Evolutionary conservation across 2,329 filamentous ascomycete species (phyloP).

Genomic region (Plectosphaerella sp.): DNA sequence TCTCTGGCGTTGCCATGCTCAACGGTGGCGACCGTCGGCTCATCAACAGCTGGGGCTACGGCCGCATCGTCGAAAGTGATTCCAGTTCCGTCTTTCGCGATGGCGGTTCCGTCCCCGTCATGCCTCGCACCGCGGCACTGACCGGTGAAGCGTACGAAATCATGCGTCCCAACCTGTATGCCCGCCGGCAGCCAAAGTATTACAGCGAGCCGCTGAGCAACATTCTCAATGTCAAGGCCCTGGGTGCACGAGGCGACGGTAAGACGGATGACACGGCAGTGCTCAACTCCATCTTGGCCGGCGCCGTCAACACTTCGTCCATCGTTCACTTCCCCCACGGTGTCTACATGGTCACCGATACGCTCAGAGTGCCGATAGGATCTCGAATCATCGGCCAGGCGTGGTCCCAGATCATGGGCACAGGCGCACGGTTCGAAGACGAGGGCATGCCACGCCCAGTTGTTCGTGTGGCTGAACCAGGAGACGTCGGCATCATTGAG

Average conservation of each 20-base stretch:
- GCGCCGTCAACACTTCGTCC: constrained; percentile 12
- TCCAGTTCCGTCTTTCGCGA: not conserved
- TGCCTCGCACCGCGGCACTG: not conserved
- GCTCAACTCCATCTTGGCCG: not conserved
- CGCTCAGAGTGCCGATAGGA: constrained; percentile 34
- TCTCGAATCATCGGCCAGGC: constrained; percentile 40
- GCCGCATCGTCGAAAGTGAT: not conserved
- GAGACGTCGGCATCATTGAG: constrained; percentile 52
- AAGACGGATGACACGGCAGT: constrained; percentile 45
- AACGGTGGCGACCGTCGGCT: not conserved
- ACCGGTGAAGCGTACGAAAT: not conserved
- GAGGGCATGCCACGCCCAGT: constrained; percentile 43
- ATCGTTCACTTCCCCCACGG: constrained; percentile 42
- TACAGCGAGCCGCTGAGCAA: not conserved
- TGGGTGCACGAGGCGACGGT: constrained; percentile 44
- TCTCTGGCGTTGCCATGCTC: not conserved
- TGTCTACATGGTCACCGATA: constrained; percentile 38
- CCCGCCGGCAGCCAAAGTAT: not conserved
- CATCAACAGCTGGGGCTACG: constrained; percentile 3
- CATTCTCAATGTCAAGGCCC: not conserved
- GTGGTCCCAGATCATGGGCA: constrained; percentile 39
- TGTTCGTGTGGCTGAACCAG: constrained; percentile 46
- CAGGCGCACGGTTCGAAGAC: constrained; percentile 38
- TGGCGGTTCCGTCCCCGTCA: not conserved
- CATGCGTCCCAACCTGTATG: not conserved